These are phyloP conservation scores for Picea mariana DNA, from an alignment of 83 land plant genomes.

Conservation along the genomic window DNA sequence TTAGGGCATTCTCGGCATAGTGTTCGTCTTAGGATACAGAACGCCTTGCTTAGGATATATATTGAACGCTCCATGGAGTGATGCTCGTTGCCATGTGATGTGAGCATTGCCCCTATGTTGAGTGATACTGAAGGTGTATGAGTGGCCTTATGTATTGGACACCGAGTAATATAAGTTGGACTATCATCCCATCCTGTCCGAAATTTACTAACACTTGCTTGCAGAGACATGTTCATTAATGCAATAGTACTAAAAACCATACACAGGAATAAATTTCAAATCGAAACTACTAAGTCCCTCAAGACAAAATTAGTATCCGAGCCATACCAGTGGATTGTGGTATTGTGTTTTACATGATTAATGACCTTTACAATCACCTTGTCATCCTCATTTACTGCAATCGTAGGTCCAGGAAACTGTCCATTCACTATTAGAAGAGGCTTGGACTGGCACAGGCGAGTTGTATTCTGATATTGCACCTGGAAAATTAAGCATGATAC, in stretches of 20 bases:
- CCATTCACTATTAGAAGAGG: conserved; percentile 25
- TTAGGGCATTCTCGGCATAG: no score
- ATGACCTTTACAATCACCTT: conserved; percentile 15
- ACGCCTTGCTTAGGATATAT: conserved; percentile 24
- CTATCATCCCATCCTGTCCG: conserved; percentile 45
- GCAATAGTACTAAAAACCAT: no score
- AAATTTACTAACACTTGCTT: conserved; percentile 52
- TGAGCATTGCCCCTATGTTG: conserved; percentile 41
- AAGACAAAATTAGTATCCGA: no score
- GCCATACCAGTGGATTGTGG: conserved; percentile 23
- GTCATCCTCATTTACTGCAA: conserved; percentile 16
- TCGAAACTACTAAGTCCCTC: no score
- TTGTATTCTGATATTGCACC: conserved; percentile 10
- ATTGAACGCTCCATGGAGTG: conserved; percentile 37
- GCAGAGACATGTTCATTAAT: not conserved
- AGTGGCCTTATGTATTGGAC: conserved; percentile 28
- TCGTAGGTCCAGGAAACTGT: conserved; percentile 19
- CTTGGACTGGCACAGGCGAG: conserved; percentile 15
- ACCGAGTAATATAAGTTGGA: conserved; percentile 44
- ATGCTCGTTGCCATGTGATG: conserved; percentile 38
- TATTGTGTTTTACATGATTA: conserved; percentile 3
- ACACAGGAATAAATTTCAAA: no score
- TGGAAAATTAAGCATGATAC: not conserved
- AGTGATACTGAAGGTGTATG: conserved; percentile 17
- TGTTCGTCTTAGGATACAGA: conserved; percentile 11